Evolutionary conservation across 164 flowering plant genomes (phyloP).

Genomic region (Annona squamosa): DNA sequence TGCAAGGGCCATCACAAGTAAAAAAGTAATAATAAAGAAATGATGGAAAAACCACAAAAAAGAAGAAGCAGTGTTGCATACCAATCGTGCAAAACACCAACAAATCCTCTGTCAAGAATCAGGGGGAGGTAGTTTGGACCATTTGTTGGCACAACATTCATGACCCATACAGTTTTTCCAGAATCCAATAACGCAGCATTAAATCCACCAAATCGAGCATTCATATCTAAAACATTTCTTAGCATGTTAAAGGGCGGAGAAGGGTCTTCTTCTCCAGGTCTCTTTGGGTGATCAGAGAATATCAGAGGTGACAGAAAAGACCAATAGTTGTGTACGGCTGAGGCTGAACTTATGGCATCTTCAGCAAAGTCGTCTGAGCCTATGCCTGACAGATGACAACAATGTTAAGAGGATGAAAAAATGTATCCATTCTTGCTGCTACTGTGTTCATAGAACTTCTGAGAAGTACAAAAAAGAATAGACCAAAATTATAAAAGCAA

Average conservation of each 20-base stretch:
- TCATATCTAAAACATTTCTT: constrained; percentile 96
- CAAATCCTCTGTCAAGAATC: constrained; percentile 81
- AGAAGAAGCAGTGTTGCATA: constrained; percentile 21
- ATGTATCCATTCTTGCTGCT: neutral
- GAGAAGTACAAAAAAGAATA: neutral
- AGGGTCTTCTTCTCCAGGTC: constrained; percentile 99
- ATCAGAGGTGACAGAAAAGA: constrained; percentile 89
- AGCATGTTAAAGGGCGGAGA: constrained; percentile 95
- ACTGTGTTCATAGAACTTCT: neutral
- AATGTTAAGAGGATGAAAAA: neutral
- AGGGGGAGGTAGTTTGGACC: constrained; percentile 77
- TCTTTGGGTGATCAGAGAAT: constrained; percentile 98
- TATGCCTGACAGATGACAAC: constrained; percentile 38
- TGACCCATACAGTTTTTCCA: constrained; percentile 89
- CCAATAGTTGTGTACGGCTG: constrained; percentile 73
- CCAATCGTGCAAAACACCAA: constrained; percentile 96
- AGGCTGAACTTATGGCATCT: constrained; percentile 51
- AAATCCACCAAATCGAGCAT: constrained; percentile 91
- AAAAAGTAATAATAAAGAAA: neutral
- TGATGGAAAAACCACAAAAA: neutral
- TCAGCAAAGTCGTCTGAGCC: constrained; percentile 62
- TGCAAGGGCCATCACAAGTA: neutral
- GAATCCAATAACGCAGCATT: constrained; percentile 78
- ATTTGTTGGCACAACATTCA: constrained; percentile 88
- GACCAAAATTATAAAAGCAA: neutral